phyloP scores from a whole-genome alignment of 2,329 filamentous ascomycete species.

The Fusarium pseudoanthophilum region DNA sequence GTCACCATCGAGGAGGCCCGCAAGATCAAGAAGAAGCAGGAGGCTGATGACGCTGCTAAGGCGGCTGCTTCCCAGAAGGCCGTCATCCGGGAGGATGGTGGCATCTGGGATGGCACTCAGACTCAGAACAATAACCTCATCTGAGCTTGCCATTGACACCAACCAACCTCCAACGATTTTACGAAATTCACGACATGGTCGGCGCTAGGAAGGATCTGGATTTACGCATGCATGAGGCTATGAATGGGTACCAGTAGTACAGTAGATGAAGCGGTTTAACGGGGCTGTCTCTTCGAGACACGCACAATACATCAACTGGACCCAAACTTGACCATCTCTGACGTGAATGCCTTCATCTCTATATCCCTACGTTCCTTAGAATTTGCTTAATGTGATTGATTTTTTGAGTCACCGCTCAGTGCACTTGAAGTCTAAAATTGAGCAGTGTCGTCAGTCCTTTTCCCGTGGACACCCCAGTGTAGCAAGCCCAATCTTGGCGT shows the following conservation, averaged over 20 bases:
- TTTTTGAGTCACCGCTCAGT: background rate
- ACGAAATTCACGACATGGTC: background rate
- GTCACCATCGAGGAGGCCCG: fast-evolving
- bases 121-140: too few relatives aligned
- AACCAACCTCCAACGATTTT: background rate
- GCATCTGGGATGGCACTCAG: background rate
- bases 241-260: background rate
- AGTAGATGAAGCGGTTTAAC: background rate
- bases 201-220: too few relatives aligned
- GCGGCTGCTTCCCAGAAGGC: too few relatives aligned
- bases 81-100: background rate
- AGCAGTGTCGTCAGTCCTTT: background rate
- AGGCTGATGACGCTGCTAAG: fast-evolving
- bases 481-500: background rate
- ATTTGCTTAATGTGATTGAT: fast-evolving
- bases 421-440: background rate
- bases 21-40: fast-evolving
- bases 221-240: too few relatives aligned
- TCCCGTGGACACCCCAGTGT: background rate
- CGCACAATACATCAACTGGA: conserved; percentile 3
- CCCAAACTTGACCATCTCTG: conserved; percentile 4
- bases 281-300: background rate
- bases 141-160: too few relatives aligned
- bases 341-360: background rate
- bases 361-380: background rate